Percentiles rank a stretch among this genome's conserved stretches.
These are phyloP conservation scores for Lentinus tigrinus DNA, from an alignment of 768 basidiomycete species.

Conservation along the genomic window DNA sequence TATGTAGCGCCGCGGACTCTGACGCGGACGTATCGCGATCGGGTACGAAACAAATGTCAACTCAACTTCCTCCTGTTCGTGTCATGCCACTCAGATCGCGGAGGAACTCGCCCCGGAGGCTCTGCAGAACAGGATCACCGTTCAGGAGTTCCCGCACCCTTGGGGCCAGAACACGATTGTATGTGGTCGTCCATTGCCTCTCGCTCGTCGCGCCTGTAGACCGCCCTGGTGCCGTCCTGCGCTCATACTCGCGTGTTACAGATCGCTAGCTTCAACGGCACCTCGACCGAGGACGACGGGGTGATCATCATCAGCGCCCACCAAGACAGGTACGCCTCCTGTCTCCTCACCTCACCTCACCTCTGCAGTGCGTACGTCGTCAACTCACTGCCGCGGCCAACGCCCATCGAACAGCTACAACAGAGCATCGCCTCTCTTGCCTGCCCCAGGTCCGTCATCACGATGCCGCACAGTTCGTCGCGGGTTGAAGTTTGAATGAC, in stretches of 20 bases:
- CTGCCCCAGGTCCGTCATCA: constrained; percentile 61
- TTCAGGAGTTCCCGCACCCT: constrained; percentile 72
- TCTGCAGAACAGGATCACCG: constrained; percentile 54
- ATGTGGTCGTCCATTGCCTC: constrained; percentile 23
- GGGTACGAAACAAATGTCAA: no score
- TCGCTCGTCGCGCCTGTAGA: no score
- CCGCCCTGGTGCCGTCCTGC: no score
- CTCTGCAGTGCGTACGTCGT: no score
- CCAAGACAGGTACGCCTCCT: constrained; percentile 70
- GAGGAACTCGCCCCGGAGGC: constrained; percentile 54
- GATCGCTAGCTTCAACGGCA: constrained; percentile 78
- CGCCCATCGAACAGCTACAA: constrained; percentile 45
- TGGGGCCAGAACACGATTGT: constrained; percentile 88
- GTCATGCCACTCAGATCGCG: constrained; percentile 60
- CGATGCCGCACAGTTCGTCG: constrained; percentile 16
- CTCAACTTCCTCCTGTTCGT: no score
- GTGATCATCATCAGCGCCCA: constrained; percentile 77
- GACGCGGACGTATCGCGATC: no score
- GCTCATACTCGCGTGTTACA: constrained; percentile 29
- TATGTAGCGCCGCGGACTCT: no score
- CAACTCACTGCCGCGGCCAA: no score
- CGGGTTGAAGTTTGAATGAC: no score
- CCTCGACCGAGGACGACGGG: constrained; percentile 58
- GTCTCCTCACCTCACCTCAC: no score
- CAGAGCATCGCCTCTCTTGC: constrained; percentile 74